Evolutionary conservation across 2,329 filamentous ascomycete genomes (phyloP), one percentile per base, ranked within the genome.

Genomic region (Curvularia lunata): DNA sequence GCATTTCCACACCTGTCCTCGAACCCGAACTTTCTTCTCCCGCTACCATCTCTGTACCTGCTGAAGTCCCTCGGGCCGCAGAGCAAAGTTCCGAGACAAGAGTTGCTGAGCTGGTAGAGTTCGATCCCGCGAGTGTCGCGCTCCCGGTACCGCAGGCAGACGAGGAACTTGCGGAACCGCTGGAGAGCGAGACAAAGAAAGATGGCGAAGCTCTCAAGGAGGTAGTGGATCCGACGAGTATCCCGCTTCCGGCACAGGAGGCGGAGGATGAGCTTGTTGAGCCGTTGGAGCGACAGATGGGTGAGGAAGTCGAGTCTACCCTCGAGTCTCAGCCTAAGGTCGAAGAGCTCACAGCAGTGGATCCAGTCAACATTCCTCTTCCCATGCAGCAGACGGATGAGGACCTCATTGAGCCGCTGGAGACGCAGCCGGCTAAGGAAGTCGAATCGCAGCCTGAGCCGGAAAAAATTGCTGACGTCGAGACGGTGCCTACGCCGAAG

Each of bases 1-100:
- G 56, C 28, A 21, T 52, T 5, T 50, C 59, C n/a, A 63, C 56
- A 6, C 59, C 56, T 5, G 54, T 55, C 13, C 25, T 46, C 25
- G 58, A 62, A 32, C 23, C 28, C 13, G 54, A 54, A 5, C 19
- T 40, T 25, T 19, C 58, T 27, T 47, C 49, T 34, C 27, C 41
- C 10, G 16, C 55, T 23, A 38, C 52, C 21, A 12, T 25, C 10
- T 43, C 52, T 7, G 52, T 46, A 4, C 25, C 42, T n/a, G 38
- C 40, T 41, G 9, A 46, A 21, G 12, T 9, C 25, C 5, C 41
- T 6, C 51, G 27, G 19, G 42, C 30, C 18, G 25, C n/a, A 23
- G 45, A 42, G 8, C 41, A 23, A 7, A 28, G n/a, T 32, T 4
- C 18, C 38, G 30, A 40, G 7, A 25, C 40, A 4, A 12, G 7